phyloP scores from a whole-genome alignment of 2,329 filamentous ascomycete species.

The Colletotrichum agaves region DNA sequence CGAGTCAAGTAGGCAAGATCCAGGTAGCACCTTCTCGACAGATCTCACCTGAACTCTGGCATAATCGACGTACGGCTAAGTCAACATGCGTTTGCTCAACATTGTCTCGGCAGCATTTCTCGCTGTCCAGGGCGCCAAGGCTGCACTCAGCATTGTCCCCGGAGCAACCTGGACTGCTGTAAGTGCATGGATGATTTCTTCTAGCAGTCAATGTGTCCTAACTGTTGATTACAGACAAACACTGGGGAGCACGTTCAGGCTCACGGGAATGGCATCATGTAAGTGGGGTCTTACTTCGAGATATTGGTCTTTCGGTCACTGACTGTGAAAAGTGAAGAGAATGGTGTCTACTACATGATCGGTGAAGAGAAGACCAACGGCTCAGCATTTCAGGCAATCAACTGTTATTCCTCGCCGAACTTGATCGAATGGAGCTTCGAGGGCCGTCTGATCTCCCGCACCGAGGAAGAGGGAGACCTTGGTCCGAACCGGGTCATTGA shows the following conservation, averaged over 20 bases:
- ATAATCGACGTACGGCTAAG: too few species aligned
- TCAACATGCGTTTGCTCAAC: conserved; percentile 8
- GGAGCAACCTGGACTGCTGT: conserved; percentile 60
- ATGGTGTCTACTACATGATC: conserved; percentile 72
- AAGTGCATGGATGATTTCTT: conserved; percentile 26
- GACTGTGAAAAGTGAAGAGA: conserved; percentile 50
- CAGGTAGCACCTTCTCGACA: too few species aligned
- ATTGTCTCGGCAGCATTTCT: conserved; percentile 14
- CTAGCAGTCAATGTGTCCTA: background rate
- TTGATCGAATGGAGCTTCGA: conserved; percentile 73
- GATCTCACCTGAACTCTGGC: too few species aligned
- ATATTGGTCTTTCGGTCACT: background rate
- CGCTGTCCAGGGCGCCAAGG: conserved; percentile 16
- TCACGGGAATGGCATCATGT: conserved; percentile 72
- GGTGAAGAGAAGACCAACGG: conserved; percentile 77
- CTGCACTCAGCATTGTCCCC: conserved; percentile 51
- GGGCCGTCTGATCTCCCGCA: conserved; percentile 66
- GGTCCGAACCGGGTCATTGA: conserved; percentile 72
- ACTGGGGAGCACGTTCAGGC: conserved; percentile 70
- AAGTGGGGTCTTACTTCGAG: background rate
- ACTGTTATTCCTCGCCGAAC: conserved; percentile 73
- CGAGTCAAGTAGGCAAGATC: too few species aligned
- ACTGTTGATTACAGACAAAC: conserved; percentile 47
- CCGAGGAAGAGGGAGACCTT: conserved; percentile 62
- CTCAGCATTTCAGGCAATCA: conserved; percentile 70